Percentiles rank a stretch among this genome's conserved stretches.
Conservation (phyloP, 208 protist genomes). For the Perkinsela sp. region DNA sequence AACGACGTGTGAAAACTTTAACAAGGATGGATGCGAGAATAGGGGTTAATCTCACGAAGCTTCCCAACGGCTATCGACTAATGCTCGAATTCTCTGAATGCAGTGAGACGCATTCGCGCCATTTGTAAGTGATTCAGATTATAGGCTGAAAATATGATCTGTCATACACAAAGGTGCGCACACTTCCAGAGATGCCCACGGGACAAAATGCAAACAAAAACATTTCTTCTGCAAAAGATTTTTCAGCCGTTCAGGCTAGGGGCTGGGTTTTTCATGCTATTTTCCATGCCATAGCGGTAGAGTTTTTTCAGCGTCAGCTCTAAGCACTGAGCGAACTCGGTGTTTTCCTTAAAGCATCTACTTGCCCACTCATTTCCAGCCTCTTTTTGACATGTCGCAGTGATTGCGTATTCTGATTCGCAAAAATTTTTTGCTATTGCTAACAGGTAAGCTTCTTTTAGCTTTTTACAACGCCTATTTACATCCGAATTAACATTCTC, state of each 20-base stretch:
- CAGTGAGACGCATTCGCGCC: neutral
- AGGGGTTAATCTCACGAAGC: neutral
- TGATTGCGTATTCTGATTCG: constrained; percentile 26
- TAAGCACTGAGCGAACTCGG: constrained; percentile 41
- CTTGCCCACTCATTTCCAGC: constrained; percentile 35
- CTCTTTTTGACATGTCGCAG: constrained; percentile 27
- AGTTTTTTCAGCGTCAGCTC: constrained; percentile 36
- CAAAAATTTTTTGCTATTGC: constrained; percentile 36
- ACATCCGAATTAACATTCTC: constrained; percentile 46
- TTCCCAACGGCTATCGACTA: no score
- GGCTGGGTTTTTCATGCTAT: constrained; percentile 31
- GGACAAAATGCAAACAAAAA: no score
- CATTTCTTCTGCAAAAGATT: no score
- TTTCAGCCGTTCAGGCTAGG: neutral
- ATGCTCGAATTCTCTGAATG: no score
- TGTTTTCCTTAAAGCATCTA: constrained; percentile 46
- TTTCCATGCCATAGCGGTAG: constrained; percentile 50
- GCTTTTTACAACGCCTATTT: constrained; percentile 44
- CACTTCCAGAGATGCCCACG: no score
- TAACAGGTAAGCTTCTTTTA: constrained; percentile 32
- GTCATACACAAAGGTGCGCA: neutral
- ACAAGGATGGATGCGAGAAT: neutral
- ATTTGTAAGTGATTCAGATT: neutral
- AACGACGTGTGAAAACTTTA: no score
- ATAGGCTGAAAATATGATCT: neutral